Evolutionary conservation across 805 yeast species (phyloP).

Genomic region (Pichia occidentalis): DNA sequence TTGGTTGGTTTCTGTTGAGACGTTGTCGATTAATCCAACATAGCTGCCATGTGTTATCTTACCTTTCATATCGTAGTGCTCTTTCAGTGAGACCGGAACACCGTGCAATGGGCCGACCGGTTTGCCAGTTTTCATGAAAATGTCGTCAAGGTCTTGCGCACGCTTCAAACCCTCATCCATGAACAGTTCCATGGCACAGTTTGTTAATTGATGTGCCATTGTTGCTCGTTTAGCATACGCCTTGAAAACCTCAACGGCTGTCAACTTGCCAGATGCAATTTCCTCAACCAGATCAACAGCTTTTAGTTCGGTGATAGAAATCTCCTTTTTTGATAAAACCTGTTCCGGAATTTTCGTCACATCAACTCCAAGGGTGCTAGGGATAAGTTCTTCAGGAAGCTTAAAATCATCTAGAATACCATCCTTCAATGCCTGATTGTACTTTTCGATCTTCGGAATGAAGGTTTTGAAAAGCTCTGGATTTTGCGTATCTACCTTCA

Average conservation of each 20-base stretch:
- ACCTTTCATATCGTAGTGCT: constrained; percentile 45
- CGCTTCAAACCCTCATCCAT: constrained; percentile 41
- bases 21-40: constrained; percentile 35
- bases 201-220: constrained; percentile 43
- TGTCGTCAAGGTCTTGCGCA: constrained; percentile 48
- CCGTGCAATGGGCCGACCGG: constrained; percentile 57
- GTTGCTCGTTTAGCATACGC: constrained; percentile 45
- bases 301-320: constrained; percentile 38
- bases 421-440: constrained; percentile 22
- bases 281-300: constrained; percentile 29
- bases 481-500: constrained; percentile 6
- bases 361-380: constrained; percentile 20
- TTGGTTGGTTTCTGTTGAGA: constrained; percentile 34
- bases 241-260: constrained; percentile 37
- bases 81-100: constrained; percentile 56
- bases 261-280: constrained; percentile 34
- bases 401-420: constrained; percentile 21
- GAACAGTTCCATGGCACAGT: constrained; percentile 42
- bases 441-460: constrained; percentile 31
- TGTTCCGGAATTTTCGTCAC: constrained; percentile 28
- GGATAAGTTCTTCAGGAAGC: constrained; percentile 14
- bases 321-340: constrained; percentile 31
- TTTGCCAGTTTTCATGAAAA: constrained; percentile 37
- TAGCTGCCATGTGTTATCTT: constrained; percentile 47
- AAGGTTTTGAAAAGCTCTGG: constrained; percentile 19